These are phyloP conservation scores for Nigrospora osmanthi DNA, from an alignment of 2,329 filamentous ascomycete genomes.

Conservation along the genomic window DNA sequence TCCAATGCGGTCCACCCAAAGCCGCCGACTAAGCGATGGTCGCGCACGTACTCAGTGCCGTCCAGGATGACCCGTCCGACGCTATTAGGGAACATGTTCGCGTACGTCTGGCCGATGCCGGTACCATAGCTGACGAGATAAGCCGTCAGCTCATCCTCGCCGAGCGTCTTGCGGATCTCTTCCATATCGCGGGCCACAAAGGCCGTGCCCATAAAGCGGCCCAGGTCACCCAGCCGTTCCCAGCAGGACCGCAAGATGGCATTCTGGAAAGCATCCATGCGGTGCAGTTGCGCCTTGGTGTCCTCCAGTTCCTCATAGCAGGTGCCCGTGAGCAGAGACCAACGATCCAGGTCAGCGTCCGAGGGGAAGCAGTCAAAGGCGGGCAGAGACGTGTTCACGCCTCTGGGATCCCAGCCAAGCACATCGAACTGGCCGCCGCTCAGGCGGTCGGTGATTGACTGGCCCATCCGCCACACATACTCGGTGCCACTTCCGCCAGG, in stretches of 20 bases:
- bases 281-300: slow-evolving; percentile 28
- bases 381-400: slow-evolving; percentile 39
- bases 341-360: slow-evolving; percentile 36
- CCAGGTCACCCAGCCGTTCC: slow-evolving; percentile 33
- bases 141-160: slow-evolving; percentile 37
- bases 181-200: slow-evolving; percentile 41
- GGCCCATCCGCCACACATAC: slow-evolving; percentile 28
- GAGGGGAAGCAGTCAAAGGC: slow-evolving; percentile 36
- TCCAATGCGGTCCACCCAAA: slow-evolving; percentile 40
- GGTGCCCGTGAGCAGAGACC: slow-evolving; percentile 29
- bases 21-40: slow-evolving; percentile 35
- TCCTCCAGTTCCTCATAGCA: slow-evolving; percentile 28
- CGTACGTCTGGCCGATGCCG: slow-evolving; percentile 43
- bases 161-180: slow-evolving; percentile 35
- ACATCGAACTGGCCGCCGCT: slow-evolving; percentile 36
- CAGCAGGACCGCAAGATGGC: slow-evolving; percentile 35
- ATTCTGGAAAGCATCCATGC: slow-evolving; percentile 37
- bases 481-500: slow-evolving; percentile 39
- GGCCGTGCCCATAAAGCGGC: slow-evolving; percentile 36
- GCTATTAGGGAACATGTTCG: slow-evolving; percentile 39
- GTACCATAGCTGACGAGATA: slow-evolving; percentile 45
- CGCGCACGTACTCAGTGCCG: slow-evolving; percentile 37
- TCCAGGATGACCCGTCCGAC: slow-evolving; percentile 41
- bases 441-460: slow-evolving; percentile 29
- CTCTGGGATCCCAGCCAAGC: slow-evolving; percentile 47